Evolutionary conservation across 768 basidiomycete species (phyloP), one percentile per base, ranked within the genome.

Genomic region (Piloderma croceum): DNA sequence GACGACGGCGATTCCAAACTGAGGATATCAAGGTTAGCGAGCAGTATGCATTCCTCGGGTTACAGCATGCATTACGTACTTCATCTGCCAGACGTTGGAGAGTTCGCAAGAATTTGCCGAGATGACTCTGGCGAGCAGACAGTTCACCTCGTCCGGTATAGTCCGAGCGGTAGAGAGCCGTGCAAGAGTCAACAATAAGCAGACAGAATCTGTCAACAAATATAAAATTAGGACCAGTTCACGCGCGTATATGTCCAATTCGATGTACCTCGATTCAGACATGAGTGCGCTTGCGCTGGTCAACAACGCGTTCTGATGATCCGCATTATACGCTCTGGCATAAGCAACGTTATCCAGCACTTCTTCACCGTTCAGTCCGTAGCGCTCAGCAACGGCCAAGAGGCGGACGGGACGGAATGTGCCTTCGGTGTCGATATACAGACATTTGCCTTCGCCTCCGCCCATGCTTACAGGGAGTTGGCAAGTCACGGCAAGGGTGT

Each of bases 341-440:
- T 98, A 98, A 19, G 96, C 96, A 24, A 99, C 87, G 52, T 99
- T 99, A 61, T 99, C 96, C 48, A 98, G 68, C 1, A 98, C 96
- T 61, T 97, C 94, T 61, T 99, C 94, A 34, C 92, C 93, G 49
- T 90, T 94, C 50, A 99, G 70, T n/a, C 96, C 96, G 58, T 83
- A 93, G 37, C 96, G 74, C 65, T 96, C 93, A 3, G 96, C 94
- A 9, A 93, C 90, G 1, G 94, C 91, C 25, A 98, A 75, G 33
- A 98, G 71, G 39, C 96, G 86, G 31, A 89, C 88, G 17, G 96
- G 96, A 51, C 96, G 91, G 71, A 99, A 99, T 7, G 96, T 99
- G 20, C 94, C 94, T 57, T 99, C 96, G 0, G 96, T 98, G 61
- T 99, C 96, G 64, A 99, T 97, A 63, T 96, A 99, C 33, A 99